Conservation (phyloP, 2,329 filamentous ascomycete species). For the Calonectria henricotiae region DNA sequence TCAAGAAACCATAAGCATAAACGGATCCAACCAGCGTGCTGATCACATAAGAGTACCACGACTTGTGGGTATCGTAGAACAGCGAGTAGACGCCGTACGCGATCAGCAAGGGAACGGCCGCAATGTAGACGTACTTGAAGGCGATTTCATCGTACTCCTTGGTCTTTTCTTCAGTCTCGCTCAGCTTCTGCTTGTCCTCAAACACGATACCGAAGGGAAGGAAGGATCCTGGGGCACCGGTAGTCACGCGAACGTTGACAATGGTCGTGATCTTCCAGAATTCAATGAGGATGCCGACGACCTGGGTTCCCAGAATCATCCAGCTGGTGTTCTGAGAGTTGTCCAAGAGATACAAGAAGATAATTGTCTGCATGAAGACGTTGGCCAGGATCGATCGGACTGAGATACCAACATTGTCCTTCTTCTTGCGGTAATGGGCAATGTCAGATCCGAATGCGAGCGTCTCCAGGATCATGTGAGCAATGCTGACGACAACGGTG, state of each 20-base stretch:
- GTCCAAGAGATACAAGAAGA: constrained; percentile 97
- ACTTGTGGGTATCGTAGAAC: constrained; percentile 95
- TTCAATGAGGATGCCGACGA: constrained; percentile 80
- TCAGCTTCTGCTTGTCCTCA: constrained; percentile 97
- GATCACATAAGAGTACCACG: constrained; percentile 97
- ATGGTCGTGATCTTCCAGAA: constrained; percentile 97
- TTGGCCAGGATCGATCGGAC: constrained; percentile 97
- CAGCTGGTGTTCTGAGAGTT: constrained; percentile 98
- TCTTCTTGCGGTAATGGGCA: constrained; percentile 99
- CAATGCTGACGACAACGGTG: constrained; percentile 86
- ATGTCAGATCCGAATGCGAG: constrained; percentile 98
- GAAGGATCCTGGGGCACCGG: constrained; percentile 77
- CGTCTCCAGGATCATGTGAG: constrained; percentile 96
- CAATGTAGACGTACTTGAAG: constrained; percentile 96
- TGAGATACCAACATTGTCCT: constrained; percentile 97
- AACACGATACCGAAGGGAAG: constrained; percentile 88
- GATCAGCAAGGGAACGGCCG: constrained; percentile 89
- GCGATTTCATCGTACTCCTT: constrained; percentile 98
- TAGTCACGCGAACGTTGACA: constrained; percentile 88
- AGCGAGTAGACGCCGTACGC: constrained; percentile 95
- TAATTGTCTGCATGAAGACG: constrained; percentile 96
- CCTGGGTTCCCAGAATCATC: constrained; percentile 98
- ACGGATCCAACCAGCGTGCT: constrained; percentile 95
- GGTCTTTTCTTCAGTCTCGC: constrained; percentile 96
- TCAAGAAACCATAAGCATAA: constrained; percentile 98